Percentiles rank a stretch among this genome's conserved stretches.
Conservation (phyloP, 495 filamentous ascomycete species). For the Penicillium manginii region DNA sequence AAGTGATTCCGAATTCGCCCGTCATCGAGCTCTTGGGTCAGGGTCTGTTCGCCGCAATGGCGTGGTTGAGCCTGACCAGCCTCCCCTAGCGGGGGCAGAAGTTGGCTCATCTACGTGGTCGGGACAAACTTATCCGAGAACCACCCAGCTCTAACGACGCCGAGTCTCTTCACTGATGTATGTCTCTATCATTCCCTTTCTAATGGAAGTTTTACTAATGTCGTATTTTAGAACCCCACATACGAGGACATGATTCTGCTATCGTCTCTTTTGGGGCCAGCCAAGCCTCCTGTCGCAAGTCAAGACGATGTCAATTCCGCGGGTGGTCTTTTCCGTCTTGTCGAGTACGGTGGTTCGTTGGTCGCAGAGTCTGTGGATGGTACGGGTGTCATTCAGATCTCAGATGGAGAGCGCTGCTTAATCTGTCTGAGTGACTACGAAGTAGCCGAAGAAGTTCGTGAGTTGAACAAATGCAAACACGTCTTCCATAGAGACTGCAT, state of each 20-base stretch:
- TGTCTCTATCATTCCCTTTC: not conserved
- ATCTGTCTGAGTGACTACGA: constrained; percentile 77
- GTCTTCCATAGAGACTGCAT: constrained; percentile 77
- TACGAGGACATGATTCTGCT: constrained; percentile 82
- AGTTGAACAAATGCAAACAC: constrained; percentile 69
- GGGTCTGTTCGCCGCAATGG: constrained; percentile 67
- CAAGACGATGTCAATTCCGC: constrained; percentile 68
- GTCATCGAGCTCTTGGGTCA: constrained; percentile 61
- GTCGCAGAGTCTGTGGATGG: constrained; percentile 56
- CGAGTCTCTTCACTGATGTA: constrained; percentile 77
- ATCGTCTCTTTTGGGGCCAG: constrained; percentile 71
- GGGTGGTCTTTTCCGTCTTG: constrained; percentile 59
- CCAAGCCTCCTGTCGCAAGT: constrained; percentile 73
- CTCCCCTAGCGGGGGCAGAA: constrained; percentile 57
- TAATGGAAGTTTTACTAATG: not conserved
- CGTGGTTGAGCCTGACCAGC: constrained; percentile 66
- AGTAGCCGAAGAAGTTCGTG: constrained; percentile 62
- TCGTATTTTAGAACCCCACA: constrained; percentile 61
- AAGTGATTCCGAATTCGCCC: constrained; percentile 66
- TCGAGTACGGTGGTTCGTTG: constrained; percentile 49
- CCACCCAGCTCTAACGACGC: constrained; percentile 75
- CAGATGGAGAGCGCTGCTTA: constrained; percentile 65
- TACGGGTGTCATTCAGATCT: constrained; percentile 50
- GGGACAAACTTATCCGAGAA: constrained; percentile 77
- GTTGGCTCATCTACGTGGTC: constrained; percentile 81